Conservation (phyloP, 331 rosid genomes). For the Telfairia occidentalis region DNA sequence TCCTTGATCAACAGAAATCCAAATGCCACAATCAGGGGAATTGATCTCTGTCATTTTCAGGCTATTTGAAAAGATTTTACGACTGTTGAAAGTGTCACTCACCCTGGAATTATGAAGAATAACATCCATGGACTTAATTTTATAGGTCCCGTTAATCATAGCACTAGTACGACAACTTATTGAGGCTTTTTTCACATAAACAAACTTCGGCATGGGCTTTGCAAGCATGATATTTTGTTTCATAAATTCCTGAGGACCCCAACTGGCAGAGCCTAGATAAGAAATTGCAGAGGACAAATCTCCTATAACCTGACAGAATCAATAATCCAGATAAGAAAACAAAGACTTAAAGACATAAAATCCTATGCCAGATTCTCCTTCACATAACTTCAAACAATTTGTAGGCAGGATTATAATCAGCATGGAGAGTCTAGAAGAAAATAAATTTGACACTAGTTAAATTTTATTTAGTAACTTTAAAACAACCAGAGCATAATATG, state of each 20-base stretch:
- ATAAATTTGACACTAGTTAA: neutral
- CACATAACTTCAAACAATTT: neutral
- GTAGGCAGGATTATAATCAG: neutral
- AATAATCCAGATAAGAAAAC: neutral
- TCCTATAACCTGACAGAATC: slow-evolving; percentile 48
- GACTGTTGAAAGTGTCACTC: slow-evolving; percentile 23
- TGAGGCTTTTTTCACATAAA: slow-evolving; percentile 16
- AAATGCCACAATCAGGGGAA: slow-evolving; percentile 60
- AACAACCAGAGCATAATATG: neutral
- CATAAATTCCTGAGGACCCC: slow-evolving; percentile 25
- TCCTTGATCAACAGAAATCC: slow-evolving; percentile 50
- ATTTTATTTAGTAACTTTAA: neutral
- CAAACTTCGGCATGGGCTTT: slow-evolving; percentile 28
- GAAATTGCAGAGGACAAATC: slow-evolving; percentile 32
- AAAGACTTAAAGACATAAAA: neutral
- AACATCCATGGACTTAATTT: slow-evolving; percentile 41
- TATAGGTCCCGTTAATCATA: slow-evolving; percentile 34
- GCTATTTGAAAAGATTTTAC: slow-evolving; percentile 19
- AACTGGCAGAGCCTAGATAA: slow-evolving; percentile 27
- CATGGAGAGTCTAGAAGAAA: neutral
- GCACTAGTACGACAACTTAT: slow-evolving; percentile 25
- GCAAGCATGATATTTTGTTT: slow-evolving; percentile 24
- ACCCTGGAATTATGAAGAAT: slow-evolving; percentile 57
- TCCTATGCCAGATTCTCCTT: neutral
- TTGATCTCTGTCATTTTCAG: slow-evolving; percentile 30